Percentiles rank a stretch among this genome's conserved stretches.
These are phyloP conservation scores for Tetrapisispora namnaoensis DNA, from an alignment of 805 yeast genomes.

Conservation along the genomic window DNA sequence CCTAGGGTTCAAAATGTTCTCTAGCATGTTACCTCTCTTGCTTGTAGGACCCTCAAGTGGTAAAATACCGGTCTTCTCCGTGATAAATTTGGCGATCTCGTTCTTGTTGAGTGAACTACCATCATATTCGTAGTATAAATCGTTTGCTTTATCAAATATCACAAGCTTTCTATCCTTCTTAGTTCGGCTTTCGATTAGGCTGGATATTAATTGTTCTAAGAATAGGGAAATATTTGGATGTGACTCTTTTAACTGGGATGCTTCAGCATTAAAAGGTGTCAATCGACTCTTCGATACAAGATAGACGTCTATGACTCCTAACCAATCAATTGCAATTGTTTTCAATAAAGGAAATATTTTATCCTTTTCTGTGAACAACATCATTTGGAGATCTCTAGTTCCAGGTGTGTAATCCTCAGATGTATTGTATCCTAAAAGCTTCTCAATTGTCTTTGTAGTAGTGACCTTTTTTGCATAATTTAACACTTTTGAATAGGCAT, in stretches of 20 bases:
- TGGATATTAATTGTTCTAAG: conserved; percentile 8
- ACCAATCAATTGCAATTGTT: conserved; percentile 60
- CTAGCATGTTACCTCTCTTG: conserved; percentile 15
- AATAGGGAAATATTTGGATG: conserved; percentile 18
- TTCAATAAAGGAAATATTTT: conserved; percentile 48
- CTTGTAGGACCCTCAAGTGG: conserved; percentile 30
- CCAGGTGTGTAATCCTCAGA: not conserved
- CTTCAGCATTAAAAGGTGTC: conserved; percentile 6
- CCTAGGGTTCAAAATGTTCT: conserved; percentile 9
- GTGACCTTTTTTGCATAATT: conserved; percentile 51
- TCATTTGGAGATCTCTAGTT: conserved; percentile 28
- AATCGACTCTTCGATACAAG: conserved; percentile 28
- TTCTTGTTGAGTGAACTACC: conserved; percentile 17
- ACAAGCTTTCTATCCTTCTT: conserved; percentile 14
- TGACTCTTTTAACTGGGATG: conserved; percentile 5
- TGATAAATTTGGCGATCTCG: conserved; percentile 18
- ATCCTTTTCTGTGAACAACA: conserved; percentile 45
- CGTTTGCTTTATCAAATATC: conserved; percentile 15
- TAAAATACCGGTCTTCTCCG: conserved; percentile 6
- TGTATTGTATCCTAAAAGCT: not conserved
- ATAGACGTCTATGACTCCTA: conserved; percentile 42
- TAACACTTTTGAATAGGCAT: conserved; percentile 48
- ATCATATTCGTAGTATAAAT: conserved; percentile 11
- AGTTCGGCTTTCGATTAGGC: conserved; percentile 4
- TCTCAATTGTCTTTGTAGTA: conserved; percentile 26